Evolutionary conservation across 805 yeast genomes (phyloP).

Genomic region (Jamesozyma rosinii): DNA sequence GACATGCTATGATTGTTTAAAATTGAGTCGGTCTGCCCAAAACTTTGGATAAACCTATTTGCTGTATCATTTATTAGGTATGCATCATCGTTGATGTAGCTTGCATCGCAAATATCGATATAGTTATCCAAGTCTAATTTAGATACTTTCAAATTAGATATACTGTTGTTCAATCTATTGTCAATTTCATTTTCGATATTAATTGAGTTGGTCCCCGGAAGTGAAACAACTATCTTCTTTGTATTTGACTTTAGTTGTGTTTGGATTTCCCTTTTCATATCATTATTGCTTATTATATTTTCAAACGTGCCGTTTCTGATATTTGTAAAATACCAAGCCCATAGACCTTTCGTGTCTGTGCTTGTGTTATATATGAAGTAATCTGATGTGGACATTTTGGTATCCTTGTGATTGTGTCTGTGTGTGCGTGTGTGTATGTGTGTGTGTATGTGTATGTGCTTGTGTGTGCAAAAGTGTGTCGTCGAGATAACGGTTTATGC

Average conservation of each 20-base stretch:
- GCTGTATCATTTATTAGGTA: neutral
- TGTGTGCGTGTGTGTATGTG: too few species aligned
- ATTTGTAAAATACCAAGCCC: conserved; percentile 30
- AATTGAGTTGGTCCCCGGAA: neutral
- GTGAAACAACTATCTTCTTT: neutral
- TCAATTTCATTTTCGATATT: neutral
- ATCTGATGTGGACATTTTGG: too few species aligned
- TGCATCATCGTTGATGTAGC: neutral
- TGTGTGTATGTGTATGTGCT: too few species aligned
- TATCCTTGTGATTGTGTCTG: too few species aligned
- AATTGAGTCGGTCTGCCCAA: neutral
- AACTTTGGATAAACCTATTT: neutral
- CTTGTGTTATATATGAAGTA: neutral
- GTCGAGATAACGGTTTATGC: too few species aligned
- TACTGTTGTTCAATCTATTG: neutral
- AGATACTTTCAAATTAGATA: neutral
- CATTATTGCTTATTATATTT: conserved; percentile 19
- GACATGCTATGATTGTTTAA: neutral
- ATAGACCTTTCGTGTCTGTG: conserved; percentile 17
- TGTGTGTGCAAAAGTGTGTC: too few species aligned
- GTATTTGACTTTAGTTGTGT: conserved; percentile 9
- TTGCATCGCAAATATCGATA: neutral
- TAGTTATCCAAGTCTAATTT: neutral
- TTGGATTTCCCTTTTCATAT: conserved; percentile 6
- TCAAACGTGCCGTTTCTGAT: conserved; percentile 29